These are phyloP conservation scores for Grosmannia serpens DNA, from an alignment of 2,329 filamentous ascomycete species.

Conservation along the genomic window DNA sequence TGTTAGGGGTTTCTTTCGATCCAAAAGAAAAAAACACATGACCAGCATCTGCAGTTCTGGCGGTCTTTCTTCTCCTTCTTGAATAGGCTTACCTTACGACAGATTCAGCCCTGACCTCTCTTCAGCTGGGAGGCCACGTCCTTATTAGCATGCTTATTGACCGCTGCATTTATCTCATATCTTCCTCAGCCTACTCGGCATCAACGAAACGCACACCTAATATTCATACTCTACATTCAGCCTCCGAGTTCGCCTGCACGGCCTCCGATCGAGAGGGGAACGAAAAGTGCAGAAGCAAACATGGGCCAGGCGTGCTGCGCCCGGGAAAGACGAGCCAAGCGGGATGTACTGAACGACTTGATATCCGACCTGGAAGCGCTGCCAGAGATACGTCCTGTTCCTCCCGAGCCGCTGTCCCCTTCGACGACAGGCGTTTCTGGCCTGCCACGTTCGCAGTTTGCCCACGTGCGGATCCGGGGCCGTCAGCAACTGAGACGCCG, in stretches of 20 bases:
- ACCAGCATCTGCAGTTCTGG: background rate
- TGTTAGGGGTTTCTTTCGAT: background rate
- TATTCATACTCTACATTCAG: background rate
- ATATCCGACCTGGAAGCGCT: background rate
- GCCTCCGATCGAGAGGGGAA: background rate
- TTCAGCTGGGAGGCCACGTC: background rate
- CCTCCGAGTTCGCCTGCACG: background rate
- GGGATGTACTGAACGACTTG: background rate
- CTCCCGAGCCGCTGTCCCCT: background rate
- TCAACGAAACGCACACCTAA: background rate
- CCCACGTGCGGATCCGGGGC: background rate
- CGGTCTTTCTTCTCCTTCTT: background rate
- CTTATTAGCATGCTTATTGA: background rate
- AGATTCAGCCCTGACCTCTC: background rate
- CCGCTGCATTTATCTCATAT: background rate
- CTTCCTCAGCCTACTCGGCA: background rate
- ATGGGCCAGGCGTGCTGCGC: slow-evolving; percentile 1
- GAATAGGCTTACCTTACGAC: background rate
- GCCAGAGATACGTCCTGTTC: background rate
- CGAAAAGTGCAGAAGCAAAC: background rate
- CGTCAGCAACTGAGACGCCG: background rate
- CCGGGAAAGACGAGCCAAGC: background rate
- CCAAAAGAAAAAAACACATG: background rate
- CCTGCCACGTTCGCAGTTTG: background rate
- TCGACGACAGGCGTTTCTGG: background rate